Percentiles rank a stretch among this genome's conserved stretches.
phyloP scores from a whole-genome alignment of 2,329 filamentous ascomycete species.

The Aspergillus transmontanensis region DNA sequence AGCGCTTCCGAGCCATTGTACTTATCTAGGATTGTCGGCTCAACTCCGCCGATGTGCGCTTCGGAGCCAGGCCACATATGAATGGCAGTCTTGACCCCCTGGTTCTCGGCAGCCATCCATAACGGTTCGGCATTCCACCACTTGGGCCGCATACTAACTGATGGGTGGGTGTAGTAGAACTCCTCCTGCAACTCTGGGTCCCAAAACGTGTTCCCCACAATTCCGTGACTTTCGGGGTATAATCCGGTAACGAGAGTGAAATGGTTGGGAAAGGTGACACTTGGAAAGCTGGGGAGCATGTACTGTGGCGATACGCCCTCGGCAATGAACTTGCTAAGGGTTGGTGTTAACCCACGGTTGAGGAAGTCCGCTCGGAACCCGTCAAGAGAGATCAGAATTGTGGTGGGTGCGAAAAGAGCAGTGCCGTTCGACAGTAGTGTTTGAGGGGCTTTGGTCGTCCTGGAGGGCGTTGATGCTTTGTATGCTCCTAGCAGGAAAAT shows the following conservation, averaged over 20 bases:
- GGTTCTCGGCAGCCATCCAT: conserved; percentile 88
- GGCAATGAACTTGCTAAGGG: conserved; percentile 74
- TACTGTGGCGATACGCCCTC: conserved; percentile 87
- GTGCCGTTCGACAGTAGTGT: conserved; percentile 72
- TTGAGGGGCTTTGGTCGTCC: conserved; percentile 26
- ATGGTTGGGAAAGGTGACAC: conserved; percentile 95
- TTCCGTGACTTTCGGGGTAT: conserved; percentile 88
- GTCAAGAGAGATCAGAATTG: conserved; percentile 89
- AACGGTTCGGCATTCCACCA: conserved; percentile 97
- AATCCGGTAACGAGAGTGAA: conserved; percentile 91
- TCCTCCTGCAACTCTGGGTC: conserved; percentile 75
- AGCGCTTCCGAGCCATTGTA: conserved; percentile 79
- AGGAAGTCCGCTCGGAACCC: conserved; percentile 96
- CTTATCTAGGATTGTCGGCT: conserved; percentile 80
- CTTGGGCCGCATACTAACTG: conserved; percentile 74
- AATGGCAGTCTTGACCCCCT: conserved; percentile 76
- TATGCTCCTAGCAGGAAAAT: conserved; percentile 60
- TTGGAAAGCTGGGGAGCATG: conserved; percentile 93
- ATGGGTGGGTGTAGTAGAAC: conserved; percentile 83
- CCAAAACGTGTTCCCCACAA: conserved; percentile 95
- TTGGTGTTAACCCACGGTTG: conserved; percentile 78
- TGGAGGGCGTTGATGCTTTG: conserved; percentile 51
- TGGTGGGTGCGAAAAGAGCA: conserved; percentile 85
- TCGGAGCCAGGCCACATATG: conserved; percentile 99
- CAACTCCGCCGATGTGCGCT: conserved; percentile 73